Base-by-base conservation (phyloP, 2,329 filamentous ascomycete species). In the Diatrype stigma region DNA sequence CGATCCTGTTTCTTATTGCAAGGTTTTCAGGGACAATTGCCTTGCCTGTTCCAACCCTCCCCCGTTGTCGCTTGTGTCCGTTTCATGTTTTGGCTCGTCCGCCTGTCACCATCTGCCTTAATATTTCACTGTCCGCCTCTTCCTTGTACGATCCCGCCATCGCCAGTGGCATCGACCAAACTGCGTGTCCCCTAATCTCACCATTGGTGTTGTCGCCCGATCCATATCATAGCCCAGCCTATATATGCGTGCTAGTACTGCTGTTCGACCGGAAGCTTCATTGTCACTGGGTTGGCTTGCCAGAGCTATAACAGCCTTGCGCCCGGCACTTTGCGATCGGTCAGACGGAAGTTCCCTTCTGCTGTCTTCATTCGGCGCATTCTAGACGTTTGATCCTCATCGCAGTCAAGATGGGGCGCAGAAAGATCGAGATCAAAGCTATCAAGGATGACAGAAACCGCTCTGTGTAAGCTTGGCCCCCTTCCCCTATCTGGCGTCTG, bases 401-500 rank as follows among this genome's bases (percentile, higher is more conserved):
- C 42, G 51, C 44, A 52, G 51, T 60, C 70, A 74, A 68, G 49
- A 99, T 99, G 94, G 94, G 94, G 71, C 87, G 94, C 73, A 86
- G 94, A 81, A 99, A 99, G 84, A 99, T 99, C 70, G 94, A 97
- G 78, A 97, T 99, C 80, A 96, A 96, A 76, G 90, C 93, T 63
- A 97, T 97, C 80, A 96, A 96, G 75, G 92, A 96, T 84, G 92
- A 96, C 73, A 85, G 92, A 66, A 96, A 96, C 70, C 90, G 92
- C 70, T 96, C 92, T 65, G 92, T 96, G 92, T 96, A 90, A 73
- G 90, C 78, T 52, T 47, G 46, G 30, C 46, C 26, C 45, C 49
- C 48, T 42, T 16, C 42, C 51, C 42, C 32, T 12, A 26, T 44
- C 40, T 19, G 6, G 16, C 26, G 26, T 30, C 6, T 6, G 10